These are phyloP conservation scores for Inonotus hispidus DNA, from an alignment of 1,284 basidiomycete species.

Conservation along the genomic window DNA sequence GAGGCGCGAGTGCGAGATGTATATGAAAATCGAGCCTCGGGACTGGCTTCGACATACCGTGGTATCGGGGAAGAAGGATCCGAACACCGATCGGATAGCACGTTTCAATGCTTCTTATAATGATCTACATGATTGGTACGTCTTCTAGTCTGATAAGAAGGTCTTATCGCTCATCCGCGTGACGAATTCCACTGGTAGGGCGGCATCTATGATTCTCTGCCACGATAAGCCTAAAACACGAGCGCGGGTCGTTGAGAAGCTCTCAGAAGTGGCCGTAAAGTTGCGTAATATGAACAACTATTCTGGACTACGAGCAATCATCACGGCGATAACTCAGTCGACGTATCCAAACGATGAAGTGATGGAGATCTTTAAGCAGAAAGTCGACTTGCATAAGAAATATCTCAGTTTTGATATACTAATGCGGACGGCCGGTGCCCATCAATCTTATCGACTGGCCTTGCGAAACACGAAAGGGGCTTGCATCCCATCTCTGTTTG, in stretches of 20 bases:
- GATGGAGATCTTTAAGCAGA: constrained; percentile 61
- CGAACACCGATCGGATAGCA: constrained; percentile 57
- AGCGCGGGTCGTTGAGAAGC: constrained; percentile 72
- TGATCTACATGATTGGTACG: constrained; percentile 71
- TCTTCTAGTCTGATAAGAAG: constrained; percentile 9
- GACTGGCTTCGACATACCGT: constrained; percentile 77
- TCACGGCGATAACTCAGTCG: constrained; percentile 74
- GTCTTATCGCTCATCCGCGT: neutral
- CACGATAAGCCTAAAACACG: constrained; percentile 64
- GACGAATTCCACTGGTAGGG: constrained; percentile 41
- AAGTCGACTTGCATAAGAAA: constrained; percentile 60
- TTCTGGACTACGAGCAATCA: constrained; percentile 73
- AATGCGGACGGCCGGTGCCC: constrained; percentile 63
- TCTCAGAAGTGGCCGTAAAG: constrained; percentile 67
- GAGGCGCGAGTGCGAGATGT: constrained; percentile 53
- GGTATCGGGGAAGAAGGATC: constrained; percentile 58
- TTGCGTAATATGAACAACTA: constrained; percentile 73
- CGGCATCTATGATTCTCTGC: constrained; percentile 71
- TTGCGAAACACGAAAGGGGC: constrained; percentile 74
- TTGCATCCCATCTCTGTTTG: constrained; percentile 76
- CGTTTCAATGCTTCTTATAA: constrained; percentile 68
- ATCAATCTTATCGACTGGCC: constrained; percentile 75
- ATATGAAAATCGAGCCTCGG: constrained; percentile 71
- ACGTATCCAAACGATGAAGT: constrained; percentile 66
- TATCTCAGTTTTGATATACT: constrained; percentile 75